Evolutionary conservation across 441 rosid genomes (phyloP).

Genomic region (Erodium texanum): DNA sequence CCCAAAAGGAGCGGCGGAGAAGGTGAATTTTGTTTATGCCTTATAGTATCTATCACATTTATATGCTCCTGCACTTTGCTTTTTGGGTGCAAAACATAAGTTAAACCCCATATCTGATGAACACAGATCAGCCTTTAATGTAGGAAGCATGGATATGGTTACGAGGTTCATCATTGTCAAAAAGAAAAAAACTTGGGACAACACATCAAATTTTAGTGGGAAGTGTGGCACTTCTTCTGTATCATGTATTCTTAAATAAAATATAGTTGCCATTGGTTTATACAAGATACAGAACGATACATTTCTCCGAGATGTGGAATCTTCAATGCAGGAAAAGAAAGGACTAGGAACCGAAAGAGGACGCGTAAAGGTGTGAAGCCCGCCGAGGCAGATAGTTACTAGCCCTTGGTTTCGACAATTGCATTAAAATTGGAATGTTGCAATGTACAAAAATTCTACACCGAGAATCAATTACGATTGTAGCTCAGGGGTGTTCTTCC

Average conservation of each 20-base stretch:
- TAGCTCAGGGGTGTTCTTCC: too few relatives aligned
- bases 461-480: neutral
- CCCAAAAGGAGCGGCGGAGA: slow-evolving; percentile 22
- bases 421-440: slow-evolving; percentile 3
- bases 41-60: neutral
- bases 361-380: slow-evolving; percentile 17
- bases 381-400: slow-evolving; percentile 15
- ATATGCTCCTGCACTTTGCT: neutral
- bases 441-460: slow-evolving; percentile 1
- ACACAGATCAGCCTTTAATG: neutral
- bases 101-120: neutral
- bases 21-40: slow-evolving; percentile 27
- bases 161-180: too few relatives aligned
- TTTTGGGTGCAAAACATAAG: neutral
- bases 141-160: too few relatives aligned
- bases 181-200: too few relatives aligned
- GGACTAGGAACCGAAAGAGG: slow-evolving; percentile 41
- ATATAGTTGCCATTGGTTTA: neutral
- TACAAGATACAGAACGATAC: neutral
- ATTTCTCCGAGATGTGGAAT: neutral
- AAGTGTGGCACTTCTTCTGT: neutral
- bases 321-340: slow-evolving; percentile 32
- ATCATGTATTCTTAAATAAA: too few relatives aligned
- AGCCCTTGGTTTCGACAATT: neutral
- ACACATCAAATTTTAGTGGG: too few relatives aligned